Evolutionary conservation across 768 basidiomycete species (phyloP).

Genomic region (Lactarius sanguifluus): DNA sequence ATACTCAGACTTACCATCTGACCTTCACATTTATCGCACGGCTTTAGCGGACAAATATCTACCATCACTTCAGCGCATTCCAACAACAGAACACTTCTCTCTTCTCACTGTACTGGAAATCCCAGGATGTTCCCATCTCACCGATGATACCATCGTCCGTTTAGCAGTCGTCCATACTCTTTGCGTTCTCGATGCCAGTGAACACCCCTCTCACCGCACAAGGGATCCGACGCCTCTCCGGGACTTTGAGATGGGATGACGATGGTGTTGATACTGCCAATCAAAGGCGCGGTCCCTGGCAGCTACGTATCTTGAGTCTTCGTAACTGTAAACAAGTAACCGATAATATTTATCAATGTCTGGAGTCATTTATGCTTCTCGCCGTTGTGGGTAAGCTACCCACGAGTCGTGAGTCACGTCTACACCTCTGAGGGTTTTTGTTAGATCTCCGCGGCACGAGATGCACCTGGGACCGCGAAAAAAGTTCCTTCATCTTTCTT

Average conservation of each 20-base stretch:
- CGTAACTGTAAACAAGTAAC: slow-evolving; percentile 24
- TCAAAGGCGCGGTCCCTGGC: slow-evolving; percentile 30
- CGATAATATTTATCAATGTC: slow-evolving; percentile 20
- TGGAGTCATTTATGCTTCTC: slow-evolving; percentile 28
- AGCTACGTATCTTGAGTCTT: slow-evolving; percentile 29
- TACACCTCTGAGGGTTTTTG: background rate
- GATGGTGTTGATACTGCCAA: slow-evolving; percentile 33
- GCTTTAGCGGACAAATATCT: slow-evolving; percentile 56
- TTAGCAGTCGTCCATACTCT: slow-evolving; percentile 56
- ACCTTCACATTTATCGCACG: slow-evolving; percentile 43
- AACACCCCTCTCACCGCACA: slow-evolving; percentile 50
- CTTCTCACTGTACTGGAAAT: slow-evolving; percentile 66
- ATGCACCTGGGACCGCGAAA: slow-evolving; percentile 20
- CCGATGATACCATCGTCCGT: slow-evolving; percentile 53
- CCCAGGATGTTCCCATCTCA: slow-evolving; percentile 52
- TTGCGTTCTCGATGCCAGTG: slow-evolving; percentile 63
- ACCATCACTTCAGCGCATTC: slow-evolving; percentile 56
- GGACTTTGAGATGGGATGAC: slow-evolving; percentile 44
- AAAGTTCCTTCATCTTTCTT: slow-evolving; percentile 21
- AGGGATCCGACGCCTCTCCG: slow-evolving; percentile 53
- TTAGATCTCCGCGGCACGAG: slow-evolving; percentile 30
- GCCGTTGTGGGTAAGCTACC: slow-evolving; percentile 26
- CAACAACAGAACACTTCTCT: slow-evolving; percentile 55
- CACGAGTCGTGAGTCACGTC: background rate
- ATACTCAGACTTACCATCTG: slow-evolving; percentile 51